phyloP scores from a whole-genome alignment of 805 yeast species.

The Teunomyces stri region DNA sequence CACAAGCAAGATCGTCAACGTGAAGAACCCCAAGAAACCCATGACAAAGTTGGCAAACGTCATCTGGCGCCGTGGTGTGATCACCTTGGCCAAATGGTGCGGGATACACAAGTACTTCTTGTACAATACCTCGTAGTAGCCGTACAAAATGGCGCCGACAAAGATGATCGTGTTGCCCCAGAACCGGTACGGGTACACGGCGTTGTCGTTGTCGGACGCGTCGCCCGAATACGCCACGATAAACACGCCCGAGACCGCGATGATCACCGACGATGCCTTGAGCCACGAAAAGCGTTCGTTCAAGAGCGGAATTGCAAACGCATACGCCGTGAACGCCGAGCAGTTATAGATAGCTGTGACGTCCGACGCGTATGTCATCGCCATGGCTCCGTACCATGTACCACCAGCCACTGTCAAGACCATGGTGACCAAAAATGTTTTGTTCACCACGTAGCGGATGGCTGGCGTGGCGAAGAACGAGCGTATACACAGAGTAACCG shows the following conservation, averaged over 20 bases:
- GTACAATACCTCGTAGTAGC: conserved; percentile 80
- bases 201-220: conserved; percentile 16
- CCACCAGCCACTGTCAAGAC: conserved; percentile 73
- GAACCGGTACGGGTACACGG: conserved; percentile 54
- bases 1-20: conserved; percentile 49
- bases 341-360: conserved; percentile 90
- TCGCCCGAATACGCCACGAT: conserved; percentile 64
- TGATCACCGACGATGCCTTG: conserved; percentile 64
- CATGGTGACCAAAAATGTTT: conserved; percentile 46
- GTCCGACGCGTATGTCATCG: conserved; percentile 76
- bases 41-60: conserved; percentile 79
- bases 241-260: conserved; percentile 74
- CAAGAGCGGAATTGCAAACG: conserved; percentile 75
- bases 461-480: conserved; percentile 46
- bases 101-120: conserved; percentile 78
- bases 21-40: conserved; percentile 60
- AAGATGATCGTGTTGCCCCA: conserved; percentile 71
- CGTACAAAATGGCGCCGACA: conserved; percentile 73
- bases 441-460: conserved; percentile 43
- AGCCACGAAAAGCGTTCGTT: conserved; percentile 61
- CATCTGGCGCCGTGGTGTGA: conserved; percentile 63
- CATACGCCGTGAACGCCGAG: conserved; percentile 83
- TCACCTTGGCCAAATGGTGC: conserved; percentile 39
- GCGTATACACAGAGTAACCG: conserved; percentile 29
- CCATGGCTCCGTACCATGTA: conserved; percentile 85